Conservation (phyloP, 768 basidiomycete genomes). For the Atractiella rhizophila region DNA sequence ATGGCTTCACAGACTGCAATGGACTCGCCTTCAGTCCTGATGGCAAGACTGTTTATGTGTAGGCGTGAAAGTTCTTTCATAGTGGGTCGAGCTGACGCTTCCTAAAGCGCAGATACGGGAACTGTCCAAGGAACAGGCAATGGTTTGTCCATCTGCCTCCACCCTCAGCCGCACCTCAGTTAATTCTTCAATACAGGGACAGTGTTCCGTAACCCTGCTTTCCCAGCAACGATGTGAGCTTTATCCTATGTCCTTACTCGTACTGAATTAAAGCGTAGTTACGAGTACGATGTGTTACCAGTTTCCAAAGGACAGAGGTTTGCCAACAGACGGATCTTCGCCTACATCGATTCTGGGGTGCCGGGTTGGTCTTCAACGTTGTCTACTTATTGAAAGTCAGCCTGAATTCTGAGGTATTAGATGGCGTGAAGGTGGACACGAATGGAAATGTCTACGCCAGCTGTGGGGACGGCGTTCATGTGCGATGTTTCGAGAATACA, state of each 20-base stretch:
- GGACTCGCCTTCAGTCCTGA: neutral
- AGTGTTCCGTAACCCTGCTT: neutral
- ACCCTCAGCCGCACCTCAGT: too few species aligned
- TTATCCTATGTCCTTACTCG: neutral
- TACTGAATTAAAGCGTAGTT: slow-evolving; percentile 23
- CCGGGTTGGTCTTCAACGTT: neutral
- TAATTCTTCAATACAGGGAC: too few species aligned
- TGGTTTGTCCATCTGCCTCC: too few species aligned
- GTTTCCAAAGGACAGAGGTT: slow-evolving; percentile 31
- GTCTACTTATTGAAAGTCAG: neutral
- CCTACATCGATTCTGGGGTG: slow-evolving; percentile 35
- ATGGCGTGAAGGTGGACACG: slow-evolving; percentile 39
- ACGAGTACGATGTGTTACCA: slow-evolving; percentile 36
- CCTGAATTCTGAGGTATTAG: slow-evolving; percentile 24
- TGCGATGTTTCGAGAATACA: slow-evolving; percentile 16
- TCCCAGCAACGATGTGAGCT: neutral
- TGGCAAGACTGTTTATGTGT: neutral
- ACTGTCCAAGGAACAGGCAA: too few species aligned
- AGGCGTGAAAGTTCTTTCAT: neutral
- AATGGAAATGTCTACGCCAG: slow-evolving; percentile 40
- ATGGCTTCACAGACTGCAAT: neutral
- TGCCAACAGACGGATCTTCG: slow-evolving; percentile 38
- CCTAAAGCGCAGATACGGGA: neutral
- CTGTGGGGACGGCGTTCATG: slow-evolving; percentile 41
- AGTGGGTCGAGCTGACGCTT: neutral